These are phyloP conservation scores for Bruguiera hainesii DNA, from an alignment of 441 rosid species.

Conservation along the genomic window DNA sequence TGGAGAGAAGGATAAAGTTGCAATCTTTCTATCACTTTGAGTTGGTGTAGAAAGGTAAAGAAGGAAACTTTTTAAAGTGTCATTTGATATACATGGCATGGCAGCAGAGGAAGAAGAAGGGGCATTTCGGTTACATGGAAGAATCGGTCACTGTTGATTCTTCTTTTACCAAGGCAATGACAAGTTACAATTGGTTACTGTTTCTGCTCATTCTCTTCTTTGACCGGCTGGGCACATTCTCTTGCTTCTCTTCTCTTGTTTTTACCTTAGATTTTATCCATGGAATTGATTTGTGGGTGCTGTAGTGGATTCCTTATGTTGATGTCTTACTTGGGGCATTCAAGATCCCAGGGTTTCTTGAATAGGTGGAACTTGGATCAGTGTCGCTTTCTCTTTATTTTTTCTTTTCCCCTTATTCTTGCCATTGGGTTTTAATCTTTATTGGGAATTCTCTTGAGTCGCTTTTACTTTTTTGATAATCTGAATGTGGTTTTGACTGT, in stretches of 20 bases:
- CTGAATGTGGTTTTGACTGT: not conserved
- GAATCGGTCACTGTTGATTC: slow-evolving; percentile 23
- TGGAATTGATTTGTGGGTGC: slow-evolving; percentile 14
- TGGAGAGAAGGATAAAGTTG: slow-evolving; percentile 2
- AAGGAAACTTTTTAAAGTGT: slow-evolving; percentile 22
- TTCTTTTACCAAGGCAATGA: slow-evolving; percentile 29
- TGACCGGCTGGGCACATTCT: slow-evolving; percentile 40
- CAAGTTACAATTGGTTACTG: slow-evolving; percentile 27
- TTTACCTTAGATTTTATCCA: not conserved
- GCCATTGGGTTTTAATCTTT: not conserved
- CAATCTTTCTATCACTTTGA: slow-evolving; percentile 12
- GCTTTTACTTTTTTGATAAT: not conserved
- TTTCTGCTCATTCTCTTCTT: slow-evolving; percentile 34
- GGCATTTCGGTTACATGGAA: not conserved
- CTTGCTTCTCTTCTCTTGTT: not conserved
- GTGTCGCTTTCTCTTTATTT: not conserved
- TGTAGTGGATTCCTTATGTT: slow-evolving; percentile 11
- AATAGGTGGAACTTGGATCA: slow-evolving; percentile 13
- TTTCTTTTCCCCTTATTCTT: not conserved
- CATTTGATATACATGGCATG: not conserved
- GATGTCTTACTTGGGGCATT: slow-evolving; percentile 11
- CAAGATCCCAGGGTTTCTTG: slow-evolving; percentile 13
- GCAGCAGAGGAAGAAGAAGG: not conserved
- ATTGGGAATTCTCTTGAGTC: not conserved
- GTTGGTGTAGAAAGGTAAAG: slow-evolving; percentile 21